These are phyloP conservation scores for Barbatosphaeria neglecta DNA, from an alignment of 495 filamentous ascomycete genomes.

Conservation along the genomic window DNA sequence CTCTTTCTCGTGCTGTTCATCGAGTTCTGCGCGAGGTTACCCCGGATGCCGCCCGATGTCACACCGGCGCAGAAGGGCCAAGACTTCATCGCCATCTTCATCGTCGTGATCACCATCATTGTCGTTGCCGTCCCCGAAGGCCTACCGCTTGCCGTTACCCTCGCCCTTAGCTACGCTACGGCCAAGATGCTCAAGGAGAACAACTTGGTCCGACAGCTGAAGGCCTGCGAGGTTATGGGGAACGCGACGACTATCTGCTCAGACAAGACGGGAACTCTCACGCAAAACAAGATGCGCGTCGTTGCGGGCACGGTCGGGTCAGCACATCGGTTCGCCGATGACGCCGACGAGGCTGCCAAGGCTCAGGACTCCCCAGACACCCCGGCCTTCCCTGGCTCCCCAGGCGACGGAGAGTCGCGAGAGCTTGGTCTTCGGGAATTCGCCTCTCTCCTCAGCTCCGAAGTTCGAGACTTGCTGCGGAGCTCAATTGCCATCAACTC, in stretches of 20 bases:
- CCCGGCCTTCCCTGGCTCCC: conserved; percentile 4
- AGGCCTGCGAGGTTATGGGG: conserved; percentile 97
- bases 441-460: conserved; percentile 37
- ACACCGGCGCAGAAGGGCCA: conserved; percentile 69
- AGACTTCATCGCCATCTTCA: conserved; percentile 82
- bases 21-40: conserved; percentile 65
- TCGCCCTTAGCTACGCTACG: conserved; percentile 89
- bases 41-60: conserved; percentile 29
- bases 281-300: conserved; percentile 84
- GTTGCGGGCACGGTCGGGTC: conserved; percentile 69
- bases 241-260: conserved; percentile 95
- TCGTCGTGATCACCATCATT: conserved; percentile 88
- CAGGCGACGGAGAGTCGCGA: no score
- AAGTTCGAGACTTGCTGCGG: conserved; percentile 51
- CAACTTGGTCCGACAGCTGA: conserved; percentile 80
- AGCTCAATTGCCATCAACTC: conserved; percentile 78
- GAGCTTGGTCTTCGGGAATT: conserved; percentile 11
- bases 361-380: neutral
- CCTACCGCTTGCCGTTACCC: conserved; percentile 80
- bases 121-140: conserved; percentile 95
- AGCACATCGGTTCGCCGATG: conserved; percentile 48
- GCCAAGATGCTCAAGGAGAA: conserved; percentile 93
- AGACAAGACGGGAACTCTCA: conserved; percentile 94
- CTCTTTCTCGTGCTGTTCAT: conserved; percentile 90
- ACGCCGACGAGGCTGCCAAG: conserved; percentile 10